These are phyloP conservation scores for Aspergillus phoenicis DNA, from an alignment of 2,329 filamentous ascomycete genomes.

Conservation along the genomic window DNA sequence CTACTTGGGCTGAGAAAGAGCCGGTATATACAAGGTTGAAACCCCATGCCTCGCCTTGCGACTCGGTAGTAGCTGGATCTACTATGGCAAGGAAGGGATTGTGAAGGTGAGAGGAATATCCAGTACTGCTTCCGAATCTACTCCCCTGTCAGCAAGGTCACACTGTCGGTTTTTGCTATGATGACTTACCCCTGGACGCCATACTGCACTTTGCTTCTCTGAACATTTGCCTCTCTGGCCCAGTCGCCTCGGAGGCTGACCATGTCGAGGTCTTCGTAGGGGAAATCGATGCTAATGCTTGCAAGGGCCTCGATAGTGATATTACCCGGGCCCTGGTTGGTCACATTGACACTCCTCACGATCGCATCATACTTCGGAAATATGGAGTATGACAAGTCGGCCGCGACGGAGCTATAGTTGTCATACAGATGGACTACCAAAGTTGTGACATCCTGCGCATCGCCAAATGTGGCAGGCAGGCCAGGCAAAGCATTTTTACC, in stretches of 20 bases:
- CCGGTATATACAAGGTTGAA: conserved; percentile 68
- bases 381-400: conserved; percentile 64
- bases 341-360: conserved; percentile 62
- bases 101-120: conserved; percentile 65
- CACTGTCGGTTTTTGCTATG: no score
- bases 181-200: conserved; percentile 56
- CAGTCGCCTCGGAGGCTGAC: conserved; percentile 65
- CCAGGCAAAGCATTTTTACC: conserved; percentile 62
- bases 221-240: conserved; percentile 60
- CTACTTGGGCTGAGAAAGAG: conserved; percentile 63
- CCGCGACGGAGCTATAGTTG: conserved; percentile 59
- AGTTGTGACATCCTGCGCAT: conserved; percentile 59
- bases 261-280: conserved; percentile 63
- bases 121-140: conserved; percentile 63
- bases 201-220: conserved; percentile 59
- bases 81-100: conserved; percentile 66
- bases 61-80: conserved; percentile 61
- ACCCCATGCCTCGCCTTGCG: conserved; percentile 63
- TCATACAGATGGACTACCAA: conserved; percentile 62
- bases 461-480: conserved; percentile 62
- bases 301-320: conserved; percentile 60
- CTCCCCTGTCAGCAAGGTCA: background rate
- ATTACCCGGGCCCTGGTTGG: conserved; percentile 58
- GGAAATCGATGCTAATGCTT: conserved; percentile 64
- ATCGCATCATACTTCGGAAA: conserved; percentile 65